Evolutionary conservation across 2,329 filamentous ascomycete species (phyloP).

Genomic region (Ophiostoma ulmi): DNA sequence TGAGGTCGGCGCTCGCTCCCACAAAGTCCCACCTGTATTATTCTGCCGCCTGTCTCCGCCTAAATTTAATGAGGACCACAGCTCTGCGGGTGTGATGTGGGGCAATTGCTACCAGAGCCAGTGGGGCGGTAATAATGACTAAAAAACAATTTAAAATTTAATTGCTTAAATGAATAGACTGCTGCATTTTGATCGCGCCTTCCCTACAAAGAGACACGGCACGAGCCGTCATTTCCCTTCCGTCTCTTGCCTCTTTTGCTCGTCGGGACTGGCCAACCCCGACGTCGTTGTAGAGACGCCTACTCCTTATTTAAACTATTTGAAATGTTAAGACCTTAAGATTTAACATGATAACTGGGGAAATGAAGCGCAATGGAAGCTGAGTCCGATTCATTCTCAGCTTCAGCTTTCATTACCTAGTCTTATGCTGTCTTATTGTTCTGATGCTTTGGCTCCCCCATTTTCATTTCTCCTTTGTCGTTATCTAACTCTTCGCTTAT

Average conservation of each 20-base stretch:
- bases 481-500: background rate
- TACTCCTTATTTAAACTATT: background rate
- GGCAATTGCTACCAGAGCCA: background rate
- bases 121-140: background rate
- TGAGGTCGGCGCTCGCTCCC: background rate
- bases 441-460: background rate
- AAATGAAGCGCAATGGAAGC: background rate
- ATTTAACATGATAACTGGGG: background rate
- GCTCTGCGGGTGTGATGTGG: background rate
- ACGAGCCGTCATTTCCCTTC: slow-evolving; percentile 5
- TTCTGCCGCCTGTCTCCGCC: slow-evolving; percentile 11
- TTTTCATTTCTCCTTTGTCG: background rate
- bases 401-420: background rate
- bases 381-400: background rate
- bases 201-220: slow-evolving; percentile 13
- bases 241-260: background rate
- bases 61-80: background rate
- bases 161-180: background rate
- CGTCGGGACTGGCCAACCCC: background rate
- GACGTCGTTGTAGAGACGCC: background rate
- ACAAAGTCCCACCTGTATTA: background rate
- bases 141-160: background rate
- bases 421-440: background rate
- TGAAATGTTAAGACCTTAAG: background rate
- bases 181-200: slow-evolving; percentile 1